Base-by-base conservation (phyloP, 1,284 basidiomycete species). In the Somion occarium region DNA sequence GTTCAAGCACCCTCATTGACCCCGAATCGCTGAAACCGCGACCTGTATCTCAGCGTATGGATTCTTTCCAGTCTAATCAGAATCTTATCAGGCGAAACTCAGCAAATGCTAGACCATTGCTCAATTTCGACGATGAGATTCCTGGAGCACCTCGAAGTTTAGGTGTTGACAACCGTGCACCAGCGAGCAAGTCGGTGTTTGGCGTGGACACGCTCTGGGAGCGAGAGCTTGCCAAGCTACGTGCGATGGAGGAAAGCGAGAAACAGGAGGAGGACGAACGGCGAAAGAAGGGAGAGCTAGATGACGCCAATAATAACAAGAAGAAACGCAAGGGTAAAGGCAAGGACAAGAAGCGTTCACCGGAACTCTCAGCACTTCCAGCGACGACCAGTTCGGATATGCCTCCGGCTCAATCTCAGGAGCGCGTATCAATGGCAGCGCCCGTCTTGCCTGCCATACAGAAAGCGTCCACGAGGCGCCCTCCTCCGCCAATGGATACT, bases 151-250 rank as follows among this genome's bases (percentile, higher is more conserved):
- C 59, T 2, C 58, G 56, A 30, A 53, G 52, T 23, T 44, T 55
- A 18, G 51, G 41, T 25, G 48, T 49, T 25, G 44, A 44, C 50
- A 47, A 26, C 50, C 54, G 15, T 55, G 50, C 38, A 52, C 50
- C 19, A 61, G 57, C 18, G 2, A 72, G 73, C 46, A 79, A 78
- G 50, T 90, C 89, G 22, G 88, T 91, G n/a, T 91, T 91, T 61
- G 88, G 88, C 3, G 82, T 85, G 4, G 88, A 91, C 64, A 88
- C 82, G 2, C 60, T 92, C 5, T 92, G 88, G 88, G 85, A 90
- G 61, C 75, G 81, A 27, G 88, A 91, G 66, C 78, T 89, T 71
- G 78, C 67, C 20, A 91, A 88, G 63, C 70, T 92, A 44, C 78
- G 78, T 54, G 75, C 82, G 58, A 87, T 91, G 1, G 84, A 91